Evolutionary conservation across 2,329 filamentous ascomycete genomes (phyloP).

Genomic region (Paradendryphiella salina): DNA sequence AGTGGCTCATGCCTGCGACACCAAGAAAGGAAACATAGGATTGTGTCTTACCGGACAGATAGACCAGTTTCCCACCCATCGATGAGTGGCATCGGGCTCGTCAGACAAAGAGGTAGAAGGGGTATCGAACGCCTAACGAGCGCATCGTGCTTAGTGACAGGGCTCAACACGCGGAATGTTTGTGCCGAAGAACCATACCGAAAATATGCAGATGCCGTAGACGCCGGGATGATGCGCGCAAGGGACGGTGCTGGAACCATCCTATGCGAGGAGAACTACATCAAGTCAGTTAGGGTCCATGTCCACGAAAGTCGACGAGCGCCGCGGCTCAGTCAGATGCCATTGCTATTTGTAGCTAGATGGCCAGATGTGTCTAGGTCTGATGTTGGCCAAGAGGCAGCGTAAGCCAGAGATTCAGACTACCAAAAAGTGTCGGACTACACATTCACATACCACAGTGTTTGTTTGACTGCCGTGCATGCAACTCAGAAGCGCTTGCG

Average conservation of each 20-base stretch:
- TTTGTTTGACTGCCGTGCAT: background rate
- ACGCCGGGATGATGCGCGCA: slow-evolving; percentile 20
- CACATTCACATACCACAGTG: slow-evolving; percentile 12
- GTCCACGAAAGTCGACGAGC: background rate
- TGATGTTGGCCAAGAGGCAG: slow-evolving; percentile 17
- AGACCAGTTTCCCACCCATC: slow-evolving; percentile 2
- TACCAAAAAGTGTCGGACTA: background rate
- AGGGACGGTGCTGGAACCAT: background rate
- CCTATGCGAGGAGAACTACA: slow-evolving; percentile 4
- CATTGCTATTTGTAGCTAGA: slow-evolving; percentile 1
- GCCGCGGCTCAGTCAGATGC: background rate
- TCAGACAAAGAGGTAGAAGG: slow-evolving; percentile 7
- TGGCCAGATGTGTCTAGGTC: slow-evolving; percentile 15
- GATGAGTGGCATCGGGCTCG: background rate
- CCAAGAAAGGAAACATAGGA: background rate
- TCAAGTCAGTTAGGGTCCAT: slow-evolving; percentile 10
- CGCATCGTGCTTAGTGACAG: slow-evolving; percentile 27
- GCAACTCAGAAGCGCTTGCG: slow-evolving; percentile 13
- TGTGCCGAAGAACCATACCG: slow-evolving; percentile 29
- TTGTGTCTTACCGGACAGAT: slow-evolving; percentile 12
- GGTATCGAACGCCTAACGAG: slow-evolving; percentile 37
- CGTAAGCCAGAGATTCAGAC: slow-evolving; percentile 28
- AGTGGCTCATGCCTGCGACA: background rate
- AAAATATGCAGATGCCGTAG: slow-evolving; percentile 24
- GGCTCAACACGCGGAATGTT: slow-evolving; percentile 11